These are phyloP conservation scores for Gaultheria prostrata DNA, from an alignment of 148 eudicot genomes.

Conservation along the genomic window DNA sequence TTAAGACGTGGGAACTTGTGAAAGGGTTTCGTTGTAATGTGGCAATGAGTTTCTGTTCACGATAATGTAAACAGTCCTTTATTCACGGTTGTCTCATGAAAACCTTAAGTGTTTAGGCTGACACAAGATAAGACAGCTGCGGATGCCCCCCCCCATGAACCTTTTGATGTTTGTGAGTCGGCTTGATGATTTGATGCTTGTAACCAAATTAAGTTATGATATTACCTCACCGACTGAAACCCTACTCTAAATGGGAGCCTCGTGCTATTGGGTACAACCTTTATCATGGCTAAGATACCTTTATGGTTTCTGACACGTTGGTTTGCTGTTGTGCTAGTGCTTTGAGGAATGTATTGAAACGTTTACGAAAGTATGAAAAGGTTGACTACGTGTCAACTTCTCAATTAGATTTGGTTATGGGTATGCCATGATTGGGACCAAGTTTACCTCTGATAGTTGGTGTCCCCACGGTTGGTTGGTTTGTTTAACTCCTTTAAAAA, in stretches of 20 bases:
- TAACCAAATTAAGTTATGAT: not conserved
- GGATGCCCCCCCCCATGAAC: not conserved
- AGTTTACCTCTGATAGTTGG: too few species aligned
- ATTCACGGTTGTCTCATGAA: not conserved
- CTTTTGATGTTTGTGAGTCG: not conserved
- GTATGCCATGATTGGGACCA: too few species aligned
- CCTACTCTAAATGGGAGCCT: not conserved
- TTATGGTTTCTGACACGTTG: not conserved
- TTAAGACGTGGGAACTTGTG: not conserved
- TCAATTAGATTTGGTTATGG: too few species aligned
- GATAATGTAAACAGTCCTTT: not conserved
- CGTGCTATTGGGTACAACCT: not conserved
- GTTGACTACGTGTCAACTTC: not conserved
- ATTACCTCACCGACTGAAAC: not conserved
- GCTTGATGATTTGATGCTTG: not conserved
- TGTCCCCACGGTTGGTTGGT: too few species aligned
- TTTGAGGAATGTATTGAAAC: not conserved
- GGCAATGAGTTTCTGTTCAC: not conserved
- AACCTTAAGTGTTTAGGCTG: not conserved
- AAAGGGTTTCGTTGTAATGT: not conserved
- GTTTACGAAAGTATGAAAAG: not conserved
- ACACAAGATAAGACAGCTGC: not conserved
- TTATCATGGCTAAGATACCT: not conserved
- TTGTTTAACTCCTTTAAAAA: too few species aligned
- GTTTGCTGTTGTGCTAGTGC: not conserved